Base-by-base conservation (phyloP, 225 moss, liverwort and hornwort genomes). In the Ulota crispa region DNA sequence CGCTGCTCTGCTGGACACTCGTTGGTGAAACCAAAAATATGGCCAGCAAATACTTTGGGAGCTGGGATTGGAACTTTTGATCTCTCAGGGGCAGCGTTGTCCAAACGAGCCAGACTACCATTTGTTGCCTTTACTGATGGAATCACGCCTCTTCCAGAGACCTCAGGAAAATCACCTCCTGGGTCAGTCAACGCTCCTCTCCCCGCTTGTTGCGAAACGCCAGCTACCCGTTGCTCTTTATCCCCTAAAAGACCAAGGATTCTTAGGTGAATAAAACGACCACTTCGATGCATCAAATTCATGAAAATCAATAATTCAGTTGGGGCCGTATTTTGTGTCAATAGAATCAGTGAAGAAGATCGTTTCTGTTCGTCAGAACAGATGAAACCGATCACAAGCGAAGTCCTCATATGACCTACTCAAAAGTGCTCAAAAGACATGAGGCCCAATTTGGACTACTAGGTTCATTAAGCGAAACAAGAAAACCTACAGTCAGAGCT, bases 1-100 rank as follows among this genome's bases (percentile, higher is more conserved):
- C 90, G 90, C 89, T 95, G 91, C 41, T 88, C 90, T 34, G 43
- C 76, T 61, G 90, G 87, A 78, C 86, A 95, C 6, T 83, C 81
- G 3, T 85, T 84, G 16, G 86, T 77, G 43, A 97, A 95, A 73
- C 83, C 89, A 78, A 97, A 97, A 62, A 86, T 77, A 78, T 12
- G 80, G 16, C 92, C 92, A 28, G 88, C 52, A 68, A 95, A 97
- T 26, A 88, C 69, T 54, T 83, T 90, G 28, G 53, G 70, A 10
- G 42, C 27, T 63, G 85, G 78, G 20, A 75, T 83, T 37, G 80
- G 81, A 68, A 81, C 71, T 77, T 66, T 80, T 80, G 76, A 66
- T 70, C 66, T 83, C 75, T 76, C 68, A 9, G 63, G 2, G 21
- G 54, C 50, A 3, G 79, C 27, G 15, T 85, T 76, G 47, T 88